Evolutionary conservation across 257 asterid genomes (phyloP).

Genomic region (Solanum tacnaense): DNA sequence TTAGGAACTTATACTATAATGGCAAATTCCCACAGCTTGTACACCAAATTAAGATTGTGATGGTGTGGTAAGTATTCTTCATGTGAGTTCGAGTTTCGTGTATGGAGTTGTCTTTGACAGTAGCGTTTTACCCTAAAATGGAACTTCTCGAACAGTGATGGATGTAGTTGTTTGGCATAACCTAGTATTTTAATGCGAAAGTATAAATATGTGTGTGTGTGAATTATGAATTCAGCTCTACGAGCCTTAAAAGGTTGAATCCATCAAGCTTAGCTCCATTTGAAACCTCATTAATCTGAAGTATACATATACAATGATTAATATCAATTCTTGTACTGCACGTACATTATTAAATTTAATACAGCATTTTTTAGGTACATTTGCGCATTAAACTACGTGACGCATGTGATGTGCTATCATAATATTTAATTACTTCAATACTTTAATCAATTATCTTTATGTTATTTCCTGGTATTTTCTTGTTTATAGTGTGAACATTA

Average conservation of each 20-base stretch:
- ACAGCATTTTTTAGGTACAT: neutral
- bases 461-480: neutral
- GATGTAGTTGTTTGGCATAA: neutral
- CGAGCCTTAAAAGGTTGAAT: neutral
- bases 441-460: neutral
- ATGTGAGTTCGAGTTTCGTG: neutral
- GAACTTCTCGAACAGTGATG: rapidly evolving
- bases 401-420: neutral
- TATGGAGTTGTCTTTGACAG: neutral
- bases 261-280: neutral
- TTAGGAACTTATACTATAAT: neutral
- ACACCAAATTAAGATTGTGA: neutral
- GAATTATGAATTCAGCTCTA: neutral
- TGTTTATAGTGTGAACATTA: neutral
- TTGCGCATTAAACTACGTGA: neutral
- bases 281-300: neutral
- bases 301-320: neutral
- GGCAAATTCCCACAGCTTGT: neutral
- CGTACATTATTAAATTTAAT: neutral
- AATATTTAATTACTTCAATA: neutral
- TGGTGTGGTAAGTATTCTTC: neutral
- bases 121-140: rapidly evolving
- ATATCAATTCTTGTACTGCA: neutral
- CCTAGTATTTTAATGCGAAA: neutral
- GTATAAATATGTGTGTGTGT: neutral